Base-by-base conservation (phyloP, 1,284 basidiomycete genomes). In the Phellopilus nigrolimitatus region DNA sequence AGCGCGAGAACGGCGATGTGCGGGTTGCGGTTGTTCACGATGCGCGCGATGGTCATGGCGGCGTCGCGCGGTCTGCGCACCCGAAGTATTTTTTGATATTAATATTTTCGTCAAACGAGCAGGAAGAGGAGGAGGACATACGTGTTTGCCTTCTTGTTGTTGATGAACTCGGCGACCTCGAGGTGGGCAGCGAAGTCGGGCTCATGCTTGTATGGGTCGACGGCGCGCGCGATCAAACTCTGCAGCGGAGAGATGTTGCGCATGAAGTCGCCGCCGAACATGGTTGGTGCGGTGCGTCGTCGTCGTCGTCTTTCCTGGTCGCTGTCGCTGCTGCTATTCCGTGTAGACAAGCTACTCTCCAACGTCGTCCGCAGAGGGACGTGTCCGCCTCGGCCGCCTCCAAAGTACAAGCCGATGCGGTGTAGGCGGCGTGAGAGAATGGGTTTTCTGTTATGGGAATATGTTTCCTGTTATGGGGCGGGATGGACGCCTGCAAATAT, bases 101-200 rank as follows among this genome's bases (percentile, higher is more conserved):
- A 46, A 30, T 21, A 51, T 50, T 7, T n/a, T 28, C 3, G 47
- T 41, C 9, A 31, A 47, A 25, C 28, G 34, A 45, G 48, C 36
- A 31, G 25, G 3, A 15, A 25, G 6, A 31, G 44, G 52, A 43
- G 30, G 21, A 25, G 19, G 8, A 75, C 89, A 60, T 68, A 94
- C 90, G 81, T 93, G 72, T 99, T 99, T 0, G 94, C 95, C 69
- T 98, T 98, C 75, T 97, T 98, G 59, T 76, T 74, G 68, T 95
- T 97, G 70, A 99, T 84, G 62, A 88, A 82, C 59, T 95, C 93
- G 25, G 93, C 92, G 41, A 99, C 84, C 68, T 98, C 94, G 58
- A 99, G 79, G 68, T 97, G 92, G 40, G 90, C 74, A 0, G 91
- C 86, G 69, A 95, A 89, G 68, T 98, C 97, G 17, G 94, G 91